These are phyloP conservation scores for Perilla frutescens DNA, from an alignment of 257 asterid species.

Conservation along the genomic window DNA sequence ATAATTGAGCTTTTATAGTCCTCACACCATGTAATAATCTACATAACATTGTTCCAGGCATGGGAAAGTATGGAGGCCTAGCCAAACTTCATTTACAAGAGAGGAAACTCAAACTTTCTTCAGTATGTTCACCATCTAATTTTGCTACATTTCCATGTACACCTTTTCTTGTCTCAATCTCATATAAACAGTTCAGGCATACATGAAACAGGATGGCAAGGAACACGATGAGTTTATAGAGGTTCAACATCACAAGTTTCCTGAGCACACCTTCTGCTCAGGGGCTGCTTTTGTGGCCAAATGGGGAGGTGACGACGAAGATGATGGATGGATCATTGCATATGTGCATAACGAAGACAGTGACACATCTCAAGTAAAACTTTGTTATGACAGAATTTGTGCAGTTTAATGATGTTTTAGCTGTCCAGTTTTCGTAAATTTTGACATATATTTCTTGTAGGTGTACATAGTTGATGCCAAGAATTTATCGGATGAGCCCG, in stretches of 20 bases:
- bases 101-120: neutral
- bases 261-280: constrained; percentile 59
- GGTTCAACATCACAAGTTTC: constrained; percentile 56
- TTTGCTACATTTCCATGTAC: neutral
- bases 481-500: constrained; percentile 45
- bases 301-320: constrained; percentile 51
- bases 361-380: constrained; percentile 58
- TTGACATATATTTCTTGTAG: constrained; percentile 33
- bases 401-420: neutral
- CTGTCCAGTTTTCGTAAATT: neutral
- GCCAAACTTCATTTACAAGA: constrained; percentile 60
- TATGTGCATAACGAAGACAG: constrained; percentile 55
- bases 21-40: neutral
- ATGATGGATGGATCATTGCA: constrained; percentile 66
- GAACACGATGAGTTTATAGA: constrained; percentile 32
- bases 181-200: neutral
- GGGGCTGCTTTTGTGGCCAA: constrained; percentile 62
- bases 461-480: constrained; percentile 62
- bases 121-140: constrained; percentile 14
- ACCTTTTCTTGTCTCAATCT: neutral
- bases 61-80: constrained; percentile 67
- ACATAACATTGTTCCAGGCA: constrained; percentile 41
- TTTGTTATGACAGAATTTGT: neutral
- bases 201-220: constrained; percentile 10
- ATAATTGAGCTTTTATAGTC: neutral